Conservation (phyloP, 805 yeast genomes). For the Suhomyces kilbournensis region DNA sequence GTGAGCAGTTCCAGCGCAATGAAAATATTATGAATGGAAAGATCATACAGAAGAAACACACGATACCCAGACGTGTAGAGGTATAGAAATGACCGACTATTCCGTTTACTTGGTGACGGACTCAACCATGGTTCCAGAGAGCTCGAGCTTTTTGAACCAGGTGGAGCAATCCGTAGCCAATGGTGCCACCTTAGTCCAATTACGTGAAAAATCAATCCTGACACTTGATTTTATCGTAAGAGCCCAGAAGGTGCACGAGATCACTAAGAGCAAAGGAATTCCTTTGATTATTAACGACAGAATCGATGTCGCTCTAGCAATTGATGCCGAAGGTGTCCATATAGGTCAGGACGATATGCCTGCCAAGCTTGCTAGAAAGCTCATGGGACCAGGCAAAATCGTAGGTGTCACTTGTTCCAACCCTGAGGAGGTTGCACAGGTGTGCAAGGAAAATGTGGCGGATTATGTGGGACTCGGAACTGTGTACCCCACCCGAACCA, state of each 20-base stretch:
- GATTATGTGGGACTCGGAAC: constrained; percentile 89
- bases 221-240: constrained; percentile 64
- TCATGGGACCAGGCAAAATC: constrained; percentile 72
- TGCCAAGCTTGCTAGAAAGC: constrained; percentile 50
- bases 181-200: constrained; percentile 80
- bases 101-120: constrained; percentile 78
- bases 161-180: constrained; percentile 60
- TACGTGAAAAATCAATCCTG: constrained; percentile 73
- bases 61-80: not conserved
- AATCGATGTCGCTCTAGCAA: constrained; percentile 83
- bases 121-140: constrained; percentile 65
- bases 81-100: constrained; percentile 41
- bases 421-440: constrained; percentile 52
- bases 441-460: constrained; percentile 46
- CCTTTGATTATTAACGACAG: constrained; percentile 86
- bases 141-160: constrained; percentile 50
- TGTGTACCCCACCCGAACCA: constrained; percentile 71
- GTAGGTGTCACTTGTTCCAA: constrained; percentile 75
- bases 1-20: not conserved
- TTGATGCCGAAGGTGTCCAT: constrained; percentile 89
- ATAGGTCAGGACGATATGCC: constrained; percentile 91
- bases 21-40: not conserved
- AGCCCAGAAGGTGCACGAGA: constrained; percentile 57
- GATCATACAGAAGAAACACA: not conserved
- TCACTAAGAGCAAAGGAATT: constrained; percentile 58